Evolutionary conservation across 2,329 filamentous ascomycete genomes (phyloP), one percentile per base, ranked within the genome.

Genomic region (Trichophyton benhamiae): DNA sequence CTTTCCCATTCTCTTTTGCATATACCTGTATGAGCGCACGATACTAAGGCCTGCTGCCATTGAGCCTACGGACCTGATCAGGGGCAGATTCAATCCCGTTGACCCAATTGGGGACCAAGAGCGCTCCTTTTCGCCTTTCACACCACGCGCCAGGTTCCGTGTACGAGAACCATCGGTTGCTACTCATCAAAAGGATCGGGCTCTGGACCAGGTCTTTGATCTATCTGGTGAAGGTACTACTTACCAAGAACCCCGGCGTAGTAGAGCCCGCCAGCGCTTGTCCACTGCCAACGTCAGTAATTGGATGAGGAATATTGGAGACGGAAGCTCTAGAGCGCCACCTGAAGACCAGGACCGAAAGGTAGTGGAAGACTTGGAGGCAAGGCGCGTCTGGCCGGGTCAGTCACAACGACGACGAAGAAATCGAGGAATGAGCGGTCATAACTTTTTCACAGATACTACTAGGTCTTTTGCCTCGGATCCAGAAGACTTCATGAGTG

Each of bases 191-290:
- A 95, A 96, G 69, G 91, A 96, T 67, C 86, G 85, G 60, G 91
- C 90, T 6, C 77, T 97, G 22, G 92, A 96, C 66, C 91, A 96
- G 70, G 90, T 97, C 0, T 97, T 97, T 71, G 82, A 89, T 63
- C 79, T 83, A 17, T 83, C 85, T 0, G 89, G 88, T 30, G 72
- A 71, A 53, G 86, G 87, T 63, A 78, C 83, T 58, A 81, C 81
- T 6, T 79, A 83, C 1, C 75, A 86, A 60, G 44, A 46, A 80
- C 82, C 17, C 85, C 81, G 1, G 81, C 83, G 57, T 65, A 64
- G 46, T 79, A 81, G 57, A 80, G 82, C 58, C 79, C 55, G 41
- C 4, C 83, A 30, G 63, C 82, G 83, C 42, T 87, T 91, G 71
- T 89, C 87, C 1, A 87, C 87, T 65, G 91, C 86, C 63, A 88